Conservation (phyloP, 345 rosid genomes). For the Clausena lansium region DNA sequence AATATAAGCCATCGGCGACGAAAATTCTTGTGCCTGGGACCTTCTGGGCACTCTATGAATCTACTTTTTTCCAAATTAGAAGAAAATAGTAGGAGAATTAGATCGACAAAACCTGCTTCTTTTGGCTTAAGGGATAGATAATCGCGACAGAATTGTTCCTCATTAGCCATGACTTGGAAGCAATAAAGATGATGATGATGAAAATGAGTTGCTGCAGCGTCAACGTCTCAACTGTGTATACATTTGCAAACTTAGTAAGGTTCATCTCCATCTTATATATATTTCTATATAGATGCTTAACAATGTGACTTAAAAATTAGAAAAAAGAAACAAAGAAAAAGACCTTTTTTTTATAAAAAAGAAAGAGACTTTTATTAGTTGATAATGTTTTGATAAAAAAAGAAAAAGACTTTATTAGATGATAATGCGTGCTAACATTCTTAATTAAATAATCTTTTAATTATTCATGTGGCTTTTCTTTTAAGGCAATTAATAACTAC, state of each 20-base stretch:
- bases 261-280: not conserved
- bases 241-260: not conserved
- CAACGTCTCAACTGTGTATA: not conserved
- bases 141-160: constrained; percentile 14
- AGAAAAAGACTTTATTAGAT: too few relatives aligned
- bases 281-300: not conserved
- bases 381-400: too few relatives aligned
- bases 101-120: constrained; percentile 41
- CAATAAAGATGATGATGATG: not conserved
- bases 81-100: constrained; percentile 34
- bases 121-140: constrained; percentile 37
- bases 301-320: too few relatives aligned
- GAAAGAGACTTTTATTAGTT: too few relatives aligned
- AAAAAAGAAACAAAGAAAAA: too few relatives aligned
- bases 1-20: constrained; percentile 51
- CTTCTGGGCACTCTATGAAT: constrained; percentile 30
- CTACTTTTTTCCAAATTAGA: constrained; percentile 14
- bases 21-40: constrained; percentile 16
- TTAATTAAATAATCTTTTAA: too few relatives aligned
- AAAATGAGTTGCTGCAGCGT: not conserved
- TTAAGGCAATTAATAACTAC: too few relatives aligned
- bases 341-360: too few relatives aligned
- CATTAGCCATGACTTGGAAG: constrained; percentile 10
- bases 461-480: too few relatives aligned
- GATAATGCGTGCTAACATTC: too few relatives aligned